Percentiles rank a stretch among this genome's conserved stretches.
phyloP scores from a whole-genome alignment of 75 land plant genomes.

The Cupressus sempervirens region DNA sequence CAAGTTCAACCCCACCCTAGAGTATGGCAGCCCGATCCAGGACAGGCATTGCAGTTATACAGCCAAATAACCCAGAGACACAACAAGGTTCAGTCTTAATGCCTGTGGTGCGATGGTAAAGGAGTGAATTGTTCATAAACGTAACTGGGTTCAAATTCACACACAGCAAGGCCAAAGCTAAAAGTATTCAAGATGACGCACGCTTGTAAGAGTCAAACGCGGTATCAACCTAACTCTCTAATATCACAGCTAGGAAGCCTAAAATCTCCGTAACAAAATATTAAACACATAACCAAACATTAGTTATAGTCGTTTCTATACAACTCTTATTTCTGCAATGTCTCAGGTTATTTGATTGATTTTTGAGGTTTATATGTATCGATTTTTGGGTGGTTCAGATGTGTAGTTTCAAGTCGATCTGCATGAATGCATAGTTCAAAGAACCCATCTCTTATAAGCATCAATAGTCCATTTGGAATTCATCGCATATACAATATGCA shows the following conservation, averaged over 20 bases:
- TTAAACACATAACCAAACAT: neutral
- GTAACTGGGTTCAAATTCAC: neutral
- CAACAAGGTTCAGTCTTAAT: neutral
- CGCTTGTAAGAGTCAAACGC: neutral
- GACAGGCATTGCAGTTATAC: neutral
- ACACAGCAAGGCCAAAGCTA: neutral
- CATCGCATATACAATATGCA: no score
- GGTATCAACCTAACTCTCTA: neutral
- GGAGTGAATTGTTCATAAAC: neutral
- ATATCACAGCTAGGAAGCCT: neutral
- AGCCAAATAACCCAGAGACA: neutral
- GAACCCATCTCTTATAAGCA: no score
- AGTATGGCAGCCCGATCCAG: neutral
- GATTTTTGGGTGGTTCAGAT: no score
- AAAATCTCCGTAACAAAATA: neutral
- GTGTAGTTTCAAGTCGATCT: no score
- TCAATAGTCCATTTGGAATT: no score
- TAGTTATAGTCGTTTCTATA: no score
- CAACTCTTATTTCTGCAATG: no score
- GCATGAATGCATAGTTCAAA: no score
- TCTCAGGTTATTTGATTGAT: no score
- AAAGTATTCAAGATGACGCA: neutral
- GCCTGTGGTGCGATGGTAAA: neutral
- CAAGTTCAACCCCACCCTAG: neutral
- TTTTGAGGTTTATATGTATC: no score